Evolutionary conservation across 139 green algal species (phyloP).

Genomic region (Asterochloris sp.): DNA sequence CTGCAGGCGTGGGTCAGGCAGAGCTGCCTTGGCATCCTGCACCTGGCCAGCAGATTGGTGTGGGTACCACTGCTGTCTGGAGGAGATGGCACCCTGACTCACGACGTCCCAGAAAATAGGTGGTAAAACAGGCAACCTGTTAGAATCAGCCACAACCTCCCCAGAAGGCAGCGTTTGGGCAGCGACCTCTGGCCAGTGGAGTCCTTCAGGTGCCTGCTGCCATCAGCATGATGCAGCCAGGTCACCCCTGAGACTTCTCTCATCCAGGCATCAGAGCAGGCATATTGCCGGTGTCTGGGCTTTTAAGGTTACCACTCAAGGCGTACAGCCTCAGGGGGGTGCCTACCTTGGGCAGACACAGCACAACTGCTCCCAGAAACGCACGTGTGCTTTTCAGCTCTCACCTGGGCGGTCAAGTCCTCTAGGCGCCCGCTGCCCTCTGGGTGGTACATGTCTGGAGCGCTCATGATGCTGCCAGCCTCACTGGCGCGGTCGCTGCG

Average conservation of each 20-base stretch:
- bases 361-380: background rate
- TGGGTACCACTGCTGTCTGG: too few relatives aligned
- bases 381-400: background rate
- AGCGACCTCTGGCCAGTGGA: too few relatives aligned
- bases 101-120: too few relatives aligned
- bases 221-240: background rate
- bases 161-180: too few relatives aligned
- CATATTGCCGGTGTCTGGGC: background rate
- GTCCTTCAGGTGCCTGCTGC: too few relatives aligned
- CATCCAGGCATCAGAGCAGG: conserved; percentile 1
- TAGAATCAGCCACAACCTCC: too few relatives aligned
- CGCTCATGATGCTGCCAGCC: conserved; percentile 9
- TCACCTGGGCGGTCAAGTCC: background rate
- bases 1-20: too few relatives aligned
- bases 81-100: too few relatives aligned
- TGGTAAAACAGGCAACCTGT: too few relatives aligned
- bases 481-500: conserved; percentile 5
- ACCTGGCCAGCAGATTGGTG: too few relatives aligned
- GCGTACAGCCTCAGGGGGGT: background rate
- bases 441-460: conserved; percentile 15
- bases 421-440: background rate
- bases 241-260: background rate
- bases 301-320: background rate
- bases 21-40: too few relatives aligned
- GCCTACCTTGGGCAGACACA: background rate